A percentile compares a stretch with the other conserved stretches of the same genome.
These are phyloP conservation scores for Cicer arietinum DNA, from an alignment of 306 rosid species.

Conservation along the genomic window DNA sequence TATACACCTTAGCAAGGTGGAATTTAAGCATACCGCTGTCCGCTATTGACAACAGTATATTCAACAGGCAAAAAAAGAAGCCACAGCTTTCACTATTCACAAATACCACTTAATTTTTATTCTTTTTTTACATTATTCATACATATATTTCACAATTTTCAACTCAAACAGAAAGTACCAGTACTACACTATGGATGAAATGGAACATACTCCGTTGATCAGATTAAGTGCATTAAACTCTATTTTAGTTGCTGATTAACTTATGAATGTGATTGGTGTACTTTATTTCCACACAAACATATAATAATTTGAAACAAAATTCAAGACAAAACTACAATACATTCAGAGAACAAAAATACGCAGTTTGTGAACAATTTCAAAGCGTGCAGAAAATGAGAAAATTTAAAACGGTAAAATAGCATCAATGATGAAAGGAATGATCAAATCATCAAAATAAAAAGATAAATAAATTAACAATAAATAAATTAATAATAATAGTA, in stretches of 20 bases:
- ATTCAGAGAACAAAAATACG: neutral
- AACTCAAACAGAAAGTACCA: slow-evolving; percentile 1
- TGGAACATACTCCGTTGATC: neutral
- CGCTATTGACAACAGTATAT: neutral
- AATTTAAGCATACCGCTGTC: too few species aligned
- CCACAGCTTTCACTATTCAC: neutral
- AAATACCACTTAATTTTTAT: neutral
- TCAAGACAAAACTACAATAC: slow-evolving; percentile 3
- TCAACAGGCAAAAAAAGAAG: slow-evolving; percentile 30
- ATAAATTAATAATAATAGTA: neutral
- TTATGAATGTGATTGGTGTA: slow-evolving; percentile 1
- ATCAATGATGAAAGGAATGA: neutral
- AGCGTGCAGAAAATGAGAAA: neutral
- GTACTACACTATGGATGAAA: neutral
- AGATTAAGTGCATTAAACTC: neutral
- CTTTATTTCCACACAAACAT: neutral
- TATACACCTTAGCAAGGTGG: too few species aligned
- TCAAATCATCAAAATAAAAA: neutral
- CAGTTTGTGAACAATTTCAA: neutral
- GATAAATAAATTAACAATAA: slow-evolving; percentile 5
- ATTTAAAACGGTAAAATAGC: neutral
- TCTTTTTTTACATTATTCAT: neutral
- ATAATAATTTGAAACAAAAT: slow-evolving; percentile 9
- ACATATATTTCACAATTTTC: slow-evolving; percentile 15
- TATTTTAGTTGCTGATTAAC: slow-evolving; percentile 14